Evolutionary conservation across 768 basidiomycete species (phyloP).

Genomic region (Atractiella rhizophila): DNA sequence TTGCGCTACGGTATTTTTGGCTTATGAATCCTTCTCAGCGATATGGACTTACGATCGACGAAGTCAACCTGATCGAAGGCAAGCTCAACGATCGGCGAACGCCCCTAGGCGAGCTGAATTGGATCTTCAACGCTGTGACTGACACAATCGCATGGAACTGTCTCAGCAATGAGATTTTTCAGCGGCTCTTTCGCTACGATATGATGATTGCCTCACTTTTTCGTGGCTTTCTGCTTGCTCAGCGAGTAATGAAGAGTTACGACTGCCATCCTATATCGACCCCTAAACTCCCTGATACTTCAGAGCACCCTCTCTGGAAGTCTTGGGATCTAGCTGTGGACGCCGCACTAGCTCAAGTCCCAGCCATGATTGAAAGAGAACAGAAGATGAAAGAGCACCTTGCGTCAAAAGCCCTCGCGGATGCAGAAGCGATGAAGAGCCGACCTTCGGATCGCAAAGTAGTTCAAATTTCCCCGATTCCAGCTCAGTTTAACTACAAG

Average conservation of each 20-base stretch:
- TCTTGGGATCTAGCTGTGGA: constrained; percentile 97
- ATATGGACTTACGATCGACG: constrained; percentile 55
- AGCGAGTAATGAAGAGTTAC: constrained; percentile 92
- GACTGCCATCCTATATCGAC: constrained; percentile 86
- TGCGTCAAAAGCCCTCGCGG: constrained; percentile 7
- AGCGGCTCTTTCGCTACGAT: constrained; percentile 78
- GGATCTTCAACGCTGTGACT: constrained; percentile 97
- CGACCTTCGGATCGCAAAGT: background rate
- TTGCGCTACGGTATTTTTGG: constrained; percentile 68
- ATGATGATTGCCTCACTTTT: constrained; percentile 86
- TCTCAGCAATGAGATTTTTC: constrained; percentile 78
- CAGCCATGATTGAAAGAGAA: constrained; percentile 35
- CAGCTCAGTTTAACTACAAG: constrained; percentile 35
- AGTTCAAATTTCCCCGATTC: constrained; percentile 13
- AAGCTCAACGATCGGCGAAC: constrained; percentile 90
- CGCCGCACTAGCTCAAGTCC: constrained; percentile 75
- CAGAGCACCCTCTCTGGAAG: constrained; percentile 86
- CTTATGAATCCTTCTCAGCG: constrained; percentile 69
- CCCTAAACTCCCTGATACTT: constrained; percentile 78
- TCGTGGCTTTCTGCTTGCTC: constrained; percentile 87
- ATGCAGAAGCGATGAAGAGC: constrained; percentile 4
- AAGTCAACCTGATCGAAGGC: constrained; percentile 84
- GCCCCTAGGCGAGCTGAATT: constrained; percentile 91
- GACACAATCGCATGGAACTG: constrained; percentile 99
- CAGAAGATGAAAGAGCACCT: constrained; percentile 19